Evolutionary conservation across 2,329 filamentous ascomycete species (phyloP), one percentile per base, ranked within the genome.

Genomic region (Drechslerella coelobrocha): DNA sequence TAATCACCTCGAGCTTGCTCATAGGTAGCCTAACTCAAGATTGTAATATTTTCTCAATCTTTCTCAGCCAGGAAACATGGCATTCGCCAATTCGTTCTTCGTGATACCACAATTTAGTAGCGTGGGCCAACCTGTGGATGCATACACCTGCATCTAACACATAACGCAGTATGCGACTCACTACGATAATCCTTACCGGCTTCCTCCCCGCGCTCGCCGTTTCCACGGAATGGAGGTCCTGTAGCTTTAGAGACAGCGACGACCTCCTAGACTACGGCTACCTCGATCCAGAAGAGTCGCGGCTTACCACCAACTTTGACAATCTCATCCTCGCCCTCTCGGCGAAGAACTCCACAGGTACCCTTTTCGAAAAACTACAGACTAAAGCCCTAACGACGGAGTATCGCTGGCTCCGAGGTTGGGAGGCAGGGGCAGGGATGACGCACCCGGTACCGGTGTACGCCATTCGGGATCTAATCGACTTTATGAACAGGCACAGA

Each of bases 221-320:
- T 27, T 45, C 37, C 3, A 47, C 43, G 12, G 10, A 26, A 24
- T 68, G 63, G 63, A 39, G 29, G 1, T 7, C 21, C 2, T 68
- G 63, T 17, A 50, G 17, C 6, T 1, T 19, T 12, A 17, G 6
- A 24, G 14, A 12, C 14, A 10, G 29, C 27, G 53, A 59, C 9
- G 39, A 48, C 26, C 17, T 51, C 56, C 14, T 55, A 19, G 21
- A 59, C 26, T 10, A 31, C 17, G 43, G 24, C 19, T 14, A 50
- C 29, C 48, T 29, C 2, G 27, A 39, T 10, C 34, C 47, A n/a
- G n/a, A n/a, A n/a, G 26, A 43, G 2, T 54, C 62, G 3, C n/a
- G 27, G 10, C 41, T 68, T 2, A 61, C 55, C 17, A n/a, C 45
- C 14, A 68, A 68, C 21, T 47, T 59, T 26, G n/a, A 51, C 8